phyloP scores from a whole-genome alignment of 148 eudicot species.

The Spergularia bocconei region DNA sequence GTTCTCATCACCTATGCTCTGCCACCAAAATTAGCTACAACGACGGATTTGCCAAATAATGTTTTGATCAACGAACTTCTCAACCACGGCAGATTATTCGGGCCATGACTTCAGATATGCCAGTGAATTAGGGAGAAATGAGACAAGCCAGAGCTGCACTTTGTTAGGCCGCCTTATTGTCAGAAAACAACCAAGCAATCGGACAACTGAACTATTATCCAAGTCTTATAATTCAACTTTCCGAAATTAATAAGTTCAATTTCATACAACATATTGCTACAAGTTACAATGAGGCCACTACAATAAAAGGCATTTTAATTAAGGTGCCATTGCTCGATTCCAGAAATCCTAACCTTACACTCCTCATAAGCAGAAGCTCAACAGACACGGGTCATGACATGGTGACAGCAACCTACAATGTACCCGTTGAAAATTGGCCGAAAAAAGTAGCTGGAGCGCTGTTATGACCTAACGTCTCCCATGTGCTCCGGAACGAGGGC shows the following conservation, averaged over 20 bases:
- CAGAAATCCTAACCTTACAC: not conserved
- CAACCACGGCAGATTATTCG: too few species aligned
- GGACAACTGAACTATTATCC: too few species aligned
- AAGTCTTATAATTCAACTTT: too few species aligned
- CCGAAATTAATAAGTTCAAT: not conserved
- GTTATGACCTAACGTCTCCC: slow-evolving; percentile 42
- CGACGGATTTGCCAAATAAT: too few species aligned
- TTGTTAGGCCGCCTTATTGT: too few species aligned
- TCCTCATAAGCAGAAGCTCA: not conserved
- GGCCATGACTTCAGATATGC: too few species aligned
- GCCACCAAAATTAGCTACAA: too few species aligned
- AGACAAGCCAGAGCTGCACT: too few species aligned
- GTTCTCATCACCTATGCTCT: too few species aligned
- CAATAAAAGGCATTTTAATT: not conserved
- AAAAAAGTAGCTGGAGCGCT: not conserved
- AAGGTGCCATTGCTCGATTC: not conserved
- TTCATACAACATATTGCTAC: not conserved
- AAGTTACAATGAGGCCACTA: not conserved
- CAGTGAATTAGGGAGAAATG: too few species aligned
- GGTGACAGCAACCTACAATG: not conserved
- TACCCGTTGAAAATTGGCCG: not conserved
- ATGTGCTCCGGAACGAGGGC: slow-evolving; percentile 55
- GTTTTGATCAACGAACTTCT: too few species aligned
- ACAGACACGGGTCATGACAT: not conserved
- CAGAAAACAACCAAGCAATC: too few species aligned